These are phyloP conservation scores for Pythium rishiriense DNA, from an alignment of 352 stramenopile genomes.

Conservation along the genomic window DNA sequence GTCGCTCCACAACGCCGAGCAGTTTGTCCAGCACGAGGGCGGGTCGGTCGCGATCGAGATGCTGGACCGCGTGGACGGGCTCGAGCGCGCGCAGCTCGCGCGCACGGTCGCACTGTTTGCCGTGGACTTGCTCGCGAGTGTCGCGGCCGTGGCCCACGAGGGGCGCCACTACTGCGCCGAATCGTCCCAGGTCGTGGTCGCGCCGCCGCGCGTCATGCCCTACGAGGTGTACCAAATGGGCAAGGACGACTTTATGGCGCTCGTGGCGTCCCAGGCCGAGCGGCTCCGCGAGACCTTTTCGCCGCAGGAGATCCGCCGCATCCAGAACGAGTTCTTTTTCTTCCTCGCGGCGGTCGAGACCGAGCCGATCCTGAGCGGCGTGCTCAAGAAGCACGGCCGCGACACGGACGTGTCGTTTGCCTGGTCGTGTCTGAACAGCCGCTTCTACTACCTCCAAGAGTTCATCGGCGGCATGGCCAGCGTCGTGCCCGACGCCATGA, in stretches of 20 bases:
- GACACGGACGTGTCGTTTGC: slow-evolving; percentile 63
- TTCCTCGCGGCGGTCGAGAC: slow-evolving; percentile 44
- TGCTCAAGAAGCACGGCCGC: slow-evolving; percentile 59
- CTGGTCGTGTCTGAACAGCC: slow-evolving; percentile 56
- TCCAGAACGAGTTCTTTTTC: slow-evolving; percentile 51
- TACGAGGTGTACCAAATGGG: slow-evolving; percentile 56
- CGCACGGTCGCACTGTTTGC: no score
- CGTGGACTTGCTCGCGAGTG: no score
- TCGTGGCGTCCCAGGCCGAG: slow-evolving; percentile 39
- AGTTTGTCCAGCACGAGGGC: no score
- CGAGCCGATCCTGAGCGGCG: slow-evolving; percentile 49
- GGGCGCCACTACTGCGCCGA: no score
- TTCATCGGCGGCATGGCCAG: slow-evolving; percentile 57
- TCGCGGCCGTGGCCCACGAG: no score
- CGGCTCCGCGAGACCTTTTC: slow-evolving; percentile 47
- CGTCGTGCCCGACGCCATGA: no score
- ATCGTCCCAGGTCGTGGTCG: no score
- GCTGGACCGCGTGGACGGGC: no score
- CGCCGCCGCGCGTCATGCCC: no score
- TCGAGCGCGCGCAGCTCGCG: no score
- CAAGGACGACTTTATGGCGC: slow-evolving; percentile 46
- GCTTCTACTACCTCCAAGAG: slow-evolving; percentile 54
- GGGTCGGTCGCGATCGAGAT: no score
- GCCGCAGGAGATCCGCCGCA: slow-evolving; percentile 42
- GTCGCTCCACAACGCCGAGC: no score